Evolutionary conservation across 495 filamentous ascomycete species (phyloP), one percentile per base, ranked within the genome.

Genomic region (Glutinoglossum americanum): DNA sequence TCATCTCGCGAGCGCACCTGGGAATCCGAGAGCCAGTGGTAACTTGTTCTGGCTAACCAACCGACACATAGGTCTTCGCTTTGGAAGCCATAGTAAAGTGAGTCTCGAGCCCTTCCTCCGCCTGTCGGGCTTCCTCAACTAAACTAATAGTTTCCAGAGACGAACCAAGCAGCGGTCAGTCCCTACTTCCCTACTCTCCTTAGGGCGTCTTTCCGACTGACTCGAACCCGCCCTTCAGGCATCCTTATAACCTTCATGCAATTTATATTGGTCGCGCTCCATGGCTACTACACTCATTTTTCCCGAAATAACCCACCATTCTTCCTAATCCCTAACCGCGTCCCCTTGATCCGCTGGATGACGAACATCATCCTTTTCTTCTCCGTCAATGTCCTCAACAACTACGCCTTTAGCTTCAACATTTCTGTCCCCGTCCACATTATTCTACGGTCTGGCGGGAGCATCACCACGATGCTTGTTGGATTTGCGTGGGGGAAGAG

Each of bases 371-470:
- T 81, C 1, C 78, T 95, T 57, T 97, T 96, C 71, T 88, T 93
- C 63, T 75, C 76, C 56, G 89, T 96, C 64, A 96, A 94, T 62
- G 75, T 96, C 49, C 71, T 97, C 58, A 99, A 99, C 71, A 99
- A 99, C 64, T 90, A 89, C 74, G 92, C 92, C 6, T 97, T 99
- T 66, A 89, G 86, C 59, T 97, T 94, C 71, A 82, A 87, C 59
- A 97, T 99, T 53, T 94, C 86, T 5, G 90, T 99, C 0, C 92
- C 92, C 25, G 80, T 99, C 49, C 92, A 99, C 65, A 99, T 97
- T 62, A 96, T 99, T 59, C 72, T 99, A 7, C 83, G 92, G 21
- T 94, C 89, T 44, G 94, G 89, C 25, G 93, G 92, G 9, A 93
- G 87, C 59, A 90, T 96, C 51, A 89, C 89, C 0, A 97, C 92